Evolutionary conservation across 306 rosid genomes (phyloP).

Genomic region (Fragaria ananassa): DNA sequence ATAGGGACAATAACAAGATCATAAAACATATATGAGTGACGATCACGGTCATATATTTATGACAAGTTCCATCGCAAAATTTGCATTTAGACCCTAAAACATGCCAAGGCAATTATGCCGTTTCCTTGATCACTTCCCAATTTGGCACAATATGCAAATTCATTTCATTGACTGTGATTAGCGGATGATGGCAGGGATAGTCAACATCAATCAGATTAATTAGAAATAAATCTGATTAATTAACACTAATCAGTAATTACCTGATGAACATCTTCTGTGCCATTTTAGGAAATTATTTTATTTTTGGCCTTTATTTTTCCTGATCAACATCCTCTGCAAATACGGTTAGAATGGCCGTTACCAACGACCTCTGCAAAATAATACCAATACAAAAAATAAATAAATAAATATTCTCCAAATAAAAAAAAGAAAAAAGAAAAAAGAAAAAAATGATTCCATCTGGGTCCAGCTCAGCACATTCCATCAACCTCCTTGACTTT

Average conservation of each 20-base stretch:
- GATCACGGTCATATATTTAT: not conserved
- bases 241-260: too few relatives aligned
- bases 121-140: not conserved
- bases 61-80: not conserved
- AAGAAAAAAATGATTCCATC: not conserved
- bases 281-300: not conserved
- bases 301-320: not conserved
- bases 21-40: too few relatives aligned
- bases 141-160: not conserved
- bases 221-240: too few relatives aligned
- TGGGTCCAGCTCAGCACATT: conserved; percentile 46
- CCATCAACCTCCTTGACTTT: conserved; percentile 22
- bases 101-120: too few relatives aligned
- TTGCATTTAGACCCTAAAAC: not conserved
- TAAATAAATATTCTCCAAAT: not conserved
- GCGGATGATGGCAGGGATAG: not conserved
- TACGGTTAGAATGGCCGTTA: conserved; percentile 36
- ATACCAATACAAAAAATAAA: not conserved
- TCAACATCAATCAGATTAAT: too few relatives aligned
- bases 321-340: not conserved
- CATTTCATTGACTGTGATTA: not conserved
- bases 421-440: not conserved
- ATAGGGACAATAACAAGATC: too few relatives aligned
- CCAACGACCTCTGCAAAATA: conserved; percentile 14
- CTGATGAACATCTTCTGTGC: not conserved